Base-by-base conservation (phyloP, 2,329 filamentous ascomycete genomes). In the Aspergillus clavatus region DNA sequence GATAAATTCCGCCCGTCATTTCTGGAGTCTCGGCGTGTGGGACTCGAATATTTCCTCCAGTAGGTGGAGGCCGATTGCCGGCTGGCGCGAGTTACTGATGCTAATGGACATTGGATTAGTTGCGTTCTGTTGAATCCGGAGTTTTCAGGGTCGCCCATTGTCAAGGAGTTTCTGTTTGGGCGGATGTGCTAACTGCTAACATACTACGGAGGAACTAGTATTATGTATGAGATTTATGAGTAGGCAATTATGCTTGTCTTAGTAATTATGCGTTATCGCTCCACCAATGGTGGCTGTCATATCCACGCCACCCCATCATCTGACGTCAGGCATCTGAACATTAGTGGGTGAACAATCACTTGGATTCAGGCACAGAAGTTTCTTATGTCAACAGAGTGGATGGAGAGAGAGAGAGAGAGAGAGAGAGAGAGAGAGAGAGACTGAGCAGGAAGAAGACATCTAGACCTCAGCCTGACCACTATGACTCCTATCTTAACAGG, bases 41-140 rank as follows among this genome's bases (percentile, higher is more conserved):
- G 90, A 5, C 73, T 98, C 47, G 84, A 88, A 62, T 95, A 97
- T 64, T 98, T 97, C 64, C 72, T 98, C 43, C 95, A 95, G 89
- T 95, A 72, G 49, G 86, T 74, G 14, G 22, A 4, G 7, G 12
- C n/a, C 23, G 45, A 16, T 18, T 19, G 12, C 35, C 46, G 18
- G 21, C n/a, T n/a, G n/a, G n/a, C n/a, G n/a, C n/a, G n/a, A n/a
- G n/a, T n/a, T n/a, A n/a, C n/a, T n/a, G n/a, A n/a, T n/a, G n/a
- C 11, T 14, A 27, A 14, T 21, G 48, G 16, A 36, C 22, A 19
- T 40, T 45, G 47, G 44, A 52, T 7, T 61, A 95, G 89, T 63
- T 96, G 90, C 70, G 84, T 96, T 50, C 71, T 97, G 54, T 72
- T 96, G 23, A 96, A 96, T 66, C 91, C 91, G 0, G 89, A 96